Percentiles rank a stretch among this genome's conserved stretches.
These are phyloP conservation scores for Protomyces macrosporus DNA, from an alignment of 1,139 yeast genomes.

Conservation along the genomic window DNA sequence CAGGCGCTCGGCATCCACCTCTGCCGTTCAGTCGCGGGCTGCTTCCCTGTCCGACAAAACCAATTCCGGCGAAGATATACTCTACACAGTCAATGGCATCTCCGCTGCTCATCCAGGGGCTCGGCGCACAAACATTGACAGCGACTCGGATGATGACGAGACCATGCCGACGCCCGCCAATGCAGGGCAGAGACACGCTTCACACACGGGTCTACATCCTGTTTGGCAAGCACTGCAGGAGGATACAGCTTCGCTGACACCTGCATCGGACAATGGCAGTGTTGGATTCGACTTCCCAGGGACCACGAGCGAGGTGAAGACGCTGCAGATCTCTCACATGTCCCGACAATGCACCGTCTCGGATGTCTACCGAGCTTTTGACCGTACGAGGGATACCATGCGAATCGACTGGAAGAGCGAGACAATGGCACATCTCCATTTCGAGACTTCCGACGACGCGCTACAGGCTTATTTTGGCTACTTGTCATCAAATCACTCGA, in stretches of 20 bases:
- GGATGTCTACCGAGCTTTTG: conserved; percentile 24
- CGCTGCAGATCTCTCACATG: conserved; percentile 16
- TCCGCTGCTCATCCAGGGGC: not conserved
- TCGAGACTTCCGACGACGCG: conserved; percentile 12
- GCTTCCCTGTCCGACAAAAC: not conserved
- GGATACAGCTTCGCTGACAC: not conserved
- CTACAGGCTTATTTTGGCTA: conserved; percentile 24
- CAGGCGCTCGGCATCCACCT: not conserved
- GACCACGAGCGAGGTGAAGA: conserved; percentile 1
- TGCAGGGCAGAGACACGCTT: not conserved
- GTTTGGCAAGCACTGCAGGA: not conserved
- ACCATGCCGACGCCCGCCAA: not conserved
- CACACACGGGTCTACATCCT: not conserved
- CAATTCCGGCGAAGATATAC: not conserved
- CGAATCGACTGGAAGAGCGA: conserved; percentile 14
- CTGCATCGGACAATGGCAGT: not conserved
- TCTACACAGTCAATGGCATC: not conserved
- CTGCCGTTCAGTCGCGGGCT: not conserved
- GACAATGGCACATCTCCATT: conserved; percentile 21
- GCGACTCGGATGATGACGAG: not conserved
- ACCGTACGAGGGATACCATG: conserved; percentile 4
- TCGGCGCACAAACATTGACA: not conserved
- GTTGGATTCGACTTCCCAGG: not conserved
- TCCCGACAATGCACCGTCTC: conserved; percentile 5
- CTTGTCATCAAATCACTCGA: conserved; percentile 22